Conservation (phyloP, 2,329 filamentous ascomycete species). For the Scytalidium lignicola region DNA sequence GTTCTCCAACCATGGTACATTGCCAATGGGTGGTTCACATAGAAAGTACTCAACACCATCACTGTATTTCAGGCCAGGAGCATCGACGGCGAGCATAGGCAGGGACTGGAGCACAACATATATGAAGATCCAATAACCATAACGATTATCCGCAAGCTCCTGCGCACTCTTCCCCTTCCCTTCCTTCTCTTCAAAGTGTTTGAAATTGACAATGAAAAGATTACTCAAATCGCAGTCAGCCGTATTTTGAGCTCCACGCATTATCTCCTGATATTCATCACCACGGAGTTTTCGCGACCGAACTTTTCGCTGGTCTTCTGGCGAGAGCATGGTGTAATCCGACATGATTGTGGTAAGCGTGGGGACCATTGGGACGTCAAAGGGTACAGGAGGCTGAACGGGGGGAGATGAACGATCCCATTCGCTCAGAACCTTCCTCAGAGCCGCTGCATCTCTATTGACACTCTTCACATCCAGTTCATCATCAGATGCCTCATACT, state of each 20-base stretch:
- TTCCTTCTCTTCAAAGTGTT: slow-evolving; percentile 65
- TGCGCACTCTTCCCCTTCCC: slow-evolving; percentile 56
- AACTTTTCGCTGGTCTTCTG: slow-evolving; percentile 71
- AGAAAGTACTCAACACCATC: slow-evolving; percentile 78
- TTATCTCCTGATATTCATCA: background rate
- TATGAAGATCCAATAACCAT: slow-evolving; percentile 77
- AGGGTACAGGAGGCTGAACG: slow-evolving; percentile 85
- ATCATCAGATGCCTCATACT: slow-evolving; percentile 53
- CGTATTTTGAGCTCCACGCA: background rate
- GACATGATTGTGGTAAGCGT: slow-evolving; percentile 60
- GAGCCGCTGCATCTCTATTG: slow-evolving; percentile 60
- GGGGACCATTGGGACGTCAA: slow-evolving; percentile 77
- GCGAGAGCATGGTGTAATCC: slow-evolving; percentile 58
- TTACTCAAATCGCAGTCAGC: slow-evolving; percentile 53
- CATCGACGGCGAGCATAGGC: slow-evolving; percentile 73
- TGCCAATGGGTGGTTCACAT: slow-evolving; percentile 68
- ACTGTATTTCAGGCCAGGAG: slow-evolving; percentile 61
- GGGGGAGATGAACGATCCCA: slow-evolving; percentile 87
- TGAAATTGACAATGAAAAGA: slow-evolving; percentile 66
- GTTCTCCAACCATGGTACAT: slow-evolving; percentile 68
- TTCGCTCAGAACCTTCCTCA: slow-evolving; percentile 77
- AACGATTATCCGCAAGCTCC: slow-evolving; percentile 67
- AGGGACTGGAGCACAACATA: slow-evolving; percentile 74
- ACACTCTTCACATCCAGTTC: slow-evolving; percentile 46
- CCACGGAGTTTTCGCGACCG: slow-evolving; percentile 68